Evolutionary conservation across 1,284 basidiomycete genomes (phyloP).

Genomic region (Malassezia equina): DNA sequence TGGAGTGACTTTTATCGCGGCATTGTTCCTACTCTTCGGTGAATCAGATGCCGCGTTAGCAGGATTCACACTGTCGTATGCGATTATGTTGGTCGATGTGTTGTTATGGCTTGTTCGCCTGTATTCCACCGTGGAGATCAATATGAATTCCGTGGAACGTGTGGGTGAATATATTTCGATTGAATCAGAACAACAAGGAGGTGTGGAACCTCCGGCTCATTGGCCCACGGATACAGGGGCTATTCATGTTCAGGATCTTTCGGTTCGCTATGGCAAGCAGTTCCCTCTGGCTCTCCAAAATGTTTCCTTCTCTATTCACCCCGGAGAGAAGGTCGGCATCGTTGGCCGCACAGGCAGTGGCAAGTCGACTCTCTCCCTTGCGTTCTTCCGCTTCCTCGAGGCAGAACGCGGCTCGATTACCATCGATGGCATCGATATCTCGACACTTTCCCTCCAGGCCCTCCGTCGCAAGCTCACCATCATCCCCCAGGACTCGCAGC

Average conservation of each 20-base stretch:
- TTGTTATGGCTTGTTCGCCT: slow-evolving; percentile 49
- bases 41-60: slow-evolving; percentile 42
- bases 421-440: slow-evolving; percentile 80
- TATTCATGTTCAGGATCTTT: slow-evolving; percentile 40
- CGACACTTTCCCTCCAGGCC: slow-evolving; percentile 73
- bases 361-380: slow-evolving; percentile 78
- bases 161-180: slow-evolving; percentile 43
- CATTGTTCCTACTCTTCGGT: slow-evolving; percentile 54
- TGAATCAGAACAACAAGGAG: slow-evolving; percentile 30
- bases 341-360: slow-evolving; percentile 64
- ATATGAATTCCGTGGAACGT: slow-evolving; percentile 48
- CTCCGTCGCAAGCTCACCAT: slow-evolving; percentile 71
- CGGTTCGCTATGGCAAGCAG: slow-evolving; percentile 45
- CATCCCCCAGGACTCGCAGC: slow-evolving; percentile 71
- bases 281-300: slow-evolving; percentile 40
- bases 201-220: slow-evolving; percentile 42
- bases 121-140: slow-evolving; percentile 46
- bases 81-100: slow-evolving; percentile 57
- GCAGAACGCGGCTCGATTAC: slow-evolving; percentile 67
- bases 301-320: slow-evolving; percentile 38
- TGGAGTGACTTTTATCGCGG: slow-evolving; percentile 37
- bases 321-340: slow-evolving; percentile 47
- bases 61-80: slow-evolving; percentile 39
- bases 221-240: slow-evolving; percentile 43
- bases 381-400: slow-evolving; percentile 90